These are phyloP conservation scores for Microsporum ferrugineum DNA, from an alignment of 2,329 filamentous ascomycete species.

Conservation along the genomic window DNA sequence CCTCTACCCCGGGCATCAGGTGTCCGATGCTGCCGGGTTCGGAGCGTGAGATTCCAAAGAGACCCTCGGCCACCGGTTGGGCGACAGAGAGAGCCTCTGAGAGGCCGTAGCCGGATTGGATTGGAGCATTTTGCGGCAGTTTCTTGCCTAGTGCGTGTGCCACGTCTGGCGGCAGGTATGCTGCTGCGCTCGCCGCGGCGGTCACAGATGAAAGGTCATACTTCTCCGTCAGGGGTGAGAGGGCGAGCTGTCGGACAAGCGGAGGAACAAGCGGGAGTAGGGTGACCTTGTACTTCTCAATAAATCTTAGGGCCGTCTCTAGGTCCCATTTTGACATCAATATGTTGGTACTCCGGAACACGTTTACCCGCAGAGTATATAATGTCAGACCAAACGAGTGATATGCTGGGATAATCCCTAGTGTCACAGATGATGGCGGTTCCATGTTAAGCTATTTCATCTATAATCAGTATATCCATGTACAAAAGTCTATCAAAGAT, in stretches of 20 bases:
- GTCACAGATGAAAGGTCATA: conserved; percentile 10
- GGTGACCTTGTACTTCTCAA: conserved; percentile 10
- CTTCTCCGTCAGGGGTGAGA: conserved; percentile 9
- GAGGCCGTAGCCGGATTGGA: conserved; percentile 10
- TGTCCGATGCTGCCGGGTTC: conserved; percentile 25
- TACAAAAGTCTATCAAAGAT: not conserved
- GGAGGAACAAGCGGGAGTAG: conserved; percentile 11
- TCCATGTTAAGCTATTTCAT: conserved; percentile 3
- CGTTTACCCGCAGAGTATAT: conserved; percentile 9
- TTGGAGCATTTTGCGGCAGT: conserved; percentile 6
- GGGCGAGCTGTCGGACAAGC: conserved; percentile 10
- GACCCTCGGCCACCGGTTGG: conserved; percentile 8
- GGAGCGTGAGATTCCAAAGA: conserved; percentile 10
- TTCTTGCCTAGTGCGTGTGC: conserved; percentile 9
- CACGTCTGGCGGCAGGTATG: conserved; percentile 10
- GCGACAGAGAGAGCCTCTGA: conserved; percentile 11
- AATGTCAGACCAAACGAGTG: conserved; percentile 11
- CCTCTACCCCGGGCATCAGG: conserved; percentile 32
- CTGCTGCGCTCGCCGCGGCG: conserved; percentile 8
- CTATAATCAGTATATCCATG: not conserved
- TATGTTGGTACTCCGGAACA: conserved; percentile 7
- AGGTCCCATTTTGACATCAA: conserved; percentile 12
- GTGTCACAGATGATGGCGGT: not conserved
- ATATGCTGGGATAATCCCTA: conserved; percentile 8
- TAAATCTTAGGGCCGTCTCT: conserved; percentile 9